phyloP scores from a whole-genome alignment of 1,139 yeast species.

The Geotrichum candidum region DNA sequence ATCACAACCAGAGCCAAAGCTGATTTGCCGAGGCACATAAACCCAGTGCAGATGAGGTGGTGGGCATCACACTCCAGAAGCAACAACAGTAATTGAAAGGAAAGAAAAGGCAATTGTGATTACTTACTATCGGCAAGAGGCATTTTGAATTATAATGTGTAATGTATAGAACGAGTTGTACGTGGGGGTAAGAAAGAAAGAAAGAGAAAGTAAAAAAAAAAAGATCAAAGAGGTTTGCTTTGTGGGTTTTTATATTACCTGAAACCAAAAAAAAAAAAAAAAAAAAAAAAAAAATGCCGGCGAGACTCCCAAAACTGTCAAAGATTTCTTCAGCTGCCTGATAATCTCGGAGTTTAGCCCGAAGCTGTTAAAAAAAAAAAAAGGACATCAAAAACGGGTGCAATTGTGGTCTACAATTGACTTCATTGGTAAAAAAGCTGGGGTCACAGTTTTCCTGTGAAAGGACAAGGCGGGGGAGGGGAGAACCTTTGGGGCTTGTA shows the following conservation, averaged over 20 bases:
- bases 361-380: too few relatives aligned
- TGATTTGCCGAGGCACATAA: too few relatives aligned
- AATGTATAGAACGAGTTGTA: background rate
- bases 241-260: background rate
- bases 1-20: too few relatives aligned
- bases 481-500: too few relatives aligned
- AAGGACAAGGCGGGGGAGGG: too few relatives aligned
- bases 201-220: background rate
- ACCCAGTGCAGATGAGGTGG: too few relatives aligned
- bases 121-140: slow-evolving; percentile 22
- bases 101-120: background rate
- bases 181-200: background rate
- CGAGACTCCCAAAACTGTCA: background rate
- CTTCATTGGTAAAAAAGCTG: too few relatives aligned
- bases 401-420: too few relatives aligned
- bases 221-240: background rate
- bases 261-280: background rate
- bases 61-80: background rate
- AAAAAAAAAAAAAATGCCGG: too few relatives aligned
- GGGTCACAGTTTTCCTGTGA: too few relatives aligned
- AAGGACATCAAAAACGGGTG: too few relatives aligned
- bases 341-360: too few relatives aligned
- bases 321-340: background rate
- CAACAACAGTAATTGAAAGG: background rate
- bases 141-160: slow-evolving; percentile 14